Base-by-base conservation (phyloP, 306 rosid genomes). In the Trifolium fragiferum region DNA sequence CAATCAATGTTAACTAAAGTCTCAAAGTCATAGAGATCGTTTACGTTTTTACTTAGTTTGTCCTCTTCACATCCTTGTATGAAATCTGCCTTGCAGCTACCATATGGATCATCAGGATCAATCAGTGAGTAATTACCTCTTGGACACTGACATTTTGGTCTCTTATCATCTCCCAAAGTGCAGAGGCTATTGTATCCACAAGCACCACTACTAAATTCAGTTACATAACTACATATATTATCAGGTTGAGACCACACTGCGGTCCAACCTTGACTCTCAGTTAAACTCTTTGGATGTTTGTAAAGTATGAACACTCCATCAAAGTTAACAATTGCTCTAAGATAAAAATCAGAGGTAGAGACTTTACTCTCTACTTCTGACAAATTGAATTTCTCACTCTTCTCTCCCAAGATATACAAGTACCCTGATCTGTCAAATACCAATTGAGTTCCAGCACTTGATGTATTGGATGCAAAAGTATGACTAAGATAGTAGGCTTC, bases 291-390 rank as follows among this genome's bases (percentile, higher is more conserved):
- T 0, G 82, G 84, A 64, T 77, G 32, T 10, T 3, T 59, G 60
- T 63, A 70, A 32, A 66, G 64, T 5, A 77, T 58, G 62, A 85
- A 69, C 78, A 88, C 80, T 18, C 87, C 92, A 82, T 88, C 85
- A 72, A 83, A 83, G 55, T 77, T 30, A 30, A 83, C 81, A 58
- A 73, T 85, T 63, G 63, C 85, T 80, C 82, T 70, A 63, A 66
- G 75, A 49, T 85, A 88, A 21, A 27, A 53, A 2, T 72, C 41
- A 9, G 44, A 4, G 8, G 70, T 37, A 3, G 85, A 76, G 13
- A 1, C 14, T 10, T 4, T 9, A 57, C 1, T 1, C n/a, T 0
- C 4, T 2, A 3, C 14, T 0, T 7, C 6, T 50, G 82, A 43
- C 8, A 82, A 10, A 4, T 10, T 2, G 37, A 1, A 66, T 19